Base-by-base conservation (phyloP, 257 asterid genomes). In the Rauvolfia tetraphylla region DNA sequence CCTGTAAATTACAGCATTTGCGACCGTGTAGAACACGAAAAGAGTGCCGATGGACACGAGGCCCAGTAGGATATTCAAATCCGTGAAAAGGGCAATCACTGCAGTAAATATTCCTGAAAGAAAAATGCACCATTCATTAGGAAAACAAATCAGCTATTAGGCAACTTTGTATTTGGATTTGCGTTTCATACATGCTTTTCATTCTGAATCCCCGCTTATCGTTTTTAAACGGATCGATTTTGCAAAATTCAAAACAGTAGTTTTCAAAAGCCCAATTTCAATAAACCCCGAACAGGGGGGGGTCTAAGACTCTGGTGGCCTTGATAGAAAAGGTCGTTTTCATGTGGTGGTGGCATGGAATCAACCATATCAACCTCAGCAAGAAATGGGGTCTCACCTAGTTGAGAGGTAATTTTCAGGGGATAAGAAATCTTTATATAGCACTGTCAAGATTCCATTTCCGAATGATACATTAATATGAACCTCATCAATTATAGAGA, bases 21-120 rank as follows among this genome's bases (percentile, higher is more conserved):
- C 97, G 15, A 95, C 99, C 93, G 93, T 85, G 90, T 85, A 91
- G 92, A 93, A 95, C 49, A 95, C 96, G 31, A 95, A 95, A 1
- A 95, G 91, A 1, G 99, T 91, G 63, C 98, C 98, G 4, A 95
- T 93, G 4, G 97, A 82, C 2, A 90, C 91, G 0, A 95, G 85
- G 87, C 89, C 86, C 9, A 93, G 82, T 27, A 95, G 89, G 72
- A 95, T 86, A n/a, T 84, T 83, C 54, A 95, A 72, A 75, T 93
- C 93, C 4, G 99, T 93, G 29, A 95, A 89, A 5, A 95, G 86
- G 0, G 99, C 97, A 31, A 95, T 91, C 1, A 84, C 91, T 15
- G 96, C 99, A 0, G 99, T 95, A 72, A 88, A 90, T 69, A 93
- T 75, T 42, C 98, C 98, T 93, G 93, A 70, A 81, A 79, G 25